Percentiles rank a stretch among this genome's conserved stretches.
These are phyloP conservation scores for Carex sylvatica DNA, from an alignment of 202 grass and related monocot genomes.

Conservation along the genomic window DNA sequence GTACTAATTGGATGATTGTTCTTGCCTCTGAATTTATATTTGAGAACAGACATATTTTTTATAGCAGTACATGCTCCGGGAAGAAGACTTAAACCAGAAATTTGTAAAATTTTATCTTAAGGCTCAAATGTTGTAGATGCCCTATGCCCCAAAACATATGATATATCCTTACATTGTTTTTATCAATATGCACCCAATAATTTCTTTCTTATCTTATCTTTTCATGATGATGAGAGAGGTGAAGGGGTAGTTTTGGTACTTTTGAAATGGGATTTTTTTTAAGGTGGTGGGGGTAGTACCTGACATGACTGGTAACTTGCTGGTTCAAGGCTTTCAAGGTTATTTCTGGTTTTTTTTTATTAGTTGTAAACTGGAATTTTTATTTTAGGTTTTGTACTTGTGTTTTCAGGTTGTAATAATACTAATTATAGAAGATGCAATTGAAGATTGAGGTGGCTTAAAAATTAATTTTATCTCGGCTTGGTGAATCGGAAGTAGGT, in stretches of 20 bases:
- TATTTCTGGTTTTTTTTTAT: slow-evolving; percentile 7
- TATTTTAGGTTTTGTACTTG: not conserved
- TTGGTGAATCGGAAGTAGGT: slow-evolving; percentile 1
- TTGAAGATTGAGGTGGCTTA: not conserved
- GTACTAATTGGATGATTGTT: slow-evolving; percentile 7
- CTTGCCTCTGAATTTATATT: not conserved
- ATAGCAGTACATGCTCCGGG: not conserved
- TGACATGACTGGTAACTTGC: not conserved
- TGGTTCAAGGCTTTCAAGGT: slow-evolving; percentile 2
- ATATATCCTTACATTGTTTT: not conserved
- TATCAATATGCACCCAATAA: not conserved
- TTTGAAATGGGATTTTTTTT: no score
- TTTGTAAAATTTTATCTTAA: not conserved
- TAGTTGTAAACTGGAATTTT: slow-evolving; percentile 16
- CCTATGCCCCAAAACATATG: not conserved
- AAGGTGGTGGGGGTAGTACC: not conserved
- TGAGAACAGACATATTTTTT: not conserved
- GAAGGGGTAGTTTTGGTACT: not conserved
- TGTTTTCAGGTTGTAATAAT: slow-evolving; percentile 19
- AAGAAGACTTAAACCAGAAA: not conserved
- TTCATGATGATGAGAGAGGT: not conserved
- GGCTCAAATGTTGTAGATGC: not conserved
- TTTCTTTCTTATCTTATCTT: not conserved
- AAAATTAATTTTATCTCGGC: not conserved
- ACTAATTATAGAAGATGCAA: slow-evolving; percentile 10